Base-by-base conservation (phyloP, 2,329 filamentous ascomycete species). In the Aureobasidium mangrovei region DNA sequence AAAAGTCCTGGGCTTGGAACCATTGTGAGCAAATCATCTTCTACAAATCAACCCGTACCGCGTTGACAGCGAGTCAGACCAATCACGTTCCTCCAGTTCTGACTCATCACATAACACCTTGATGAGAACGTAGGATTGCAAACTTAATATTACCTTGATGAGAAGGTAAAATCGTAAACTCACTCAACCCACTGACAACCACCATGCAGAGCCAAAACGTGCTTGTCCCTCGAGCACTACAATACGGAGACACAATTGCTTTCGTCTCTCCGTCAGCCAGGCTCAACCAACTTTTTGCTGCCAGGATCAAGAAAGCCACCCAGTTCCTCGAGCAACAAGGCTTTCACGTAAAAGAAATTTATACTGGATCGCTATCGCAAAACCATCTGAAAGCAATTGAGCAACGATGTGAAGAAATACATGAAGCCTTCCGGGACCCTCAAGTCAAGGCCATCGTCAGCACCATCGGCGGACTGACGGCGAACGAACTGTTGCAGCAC, bases 251-350 rank as follows among this genome's bases (percentile, higher is more conserved):
- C 40, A 62, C 59, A 9, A 66, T 68, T 31, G 65, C 66, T 2
- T 63, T 67, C 40, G 39, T 68, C 24, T 65, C 66, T 2, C 64
- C 64, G 4, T 68, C 66, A 5, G 41, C 53, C 4, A 61, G 66
- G 4, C 43, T 66, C 1, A 67, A 67, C 39, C 32, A 59, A 7
- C 32, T 62, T 31, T 56, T 65, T 3, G 59, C 62, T 29, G n/a
- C 41, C 1, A 54, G 59, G 1, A 41, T 63, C 6, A 38, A 46
- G 3, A 61, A 63, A 6, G 59, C 57, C n/a, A 45, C 28, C 7
- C n/a, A 12, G 8, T 57, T 46, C 49, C 49, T 64, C 36, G 44
- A 60, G 27, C 6, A 26, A 7, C 53, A 48, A 6, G 63, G 61
- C 3, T 63, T 59, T 31, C 18, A 31, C 3, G 52, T 61, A 9